Base-by-base conservation (phyloP, 2,329 filamentous ascomycete genomes). In the Verticillium nonalfalfae region DNA sequence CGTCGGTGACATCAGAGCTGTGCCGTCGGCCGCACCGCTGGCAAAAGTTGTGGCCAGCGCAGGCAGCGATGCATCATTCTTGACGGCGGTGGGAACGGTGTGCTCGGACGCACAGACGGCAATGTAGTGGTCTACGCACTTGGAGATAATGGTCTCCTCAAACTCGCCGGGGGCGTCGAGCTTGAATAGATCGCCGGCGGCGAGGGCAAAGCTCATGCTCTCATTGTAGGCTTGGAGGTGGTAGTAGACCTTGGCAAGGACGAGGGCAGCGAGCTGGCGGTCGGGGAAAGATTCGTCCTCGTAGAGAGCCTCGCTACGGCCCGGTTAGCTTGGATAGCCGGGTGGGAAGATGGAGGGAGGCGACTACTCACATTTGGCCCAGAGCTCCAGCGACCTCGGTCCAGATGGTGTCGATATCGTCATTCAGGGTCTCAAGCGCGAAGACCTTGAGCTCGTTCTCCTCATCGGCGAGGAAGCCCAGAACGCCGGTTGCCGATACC, bases 221-320 rank as follows among this genome's bases (percentile, higher is more conserved):
- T 99, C 95, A 74, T 97, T 95, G 81, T 99, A 99, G 75, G 95
- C 95, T 78, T 97, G 93, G 59, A 99, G 87, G 74, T 99, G 95
- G 74, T 98, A 99, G 81, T 98, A 99, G 68, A 98, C 93, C 83
- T 99, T 99, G 69, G 95, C 90, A 54, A 96, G 90, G 60, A 99
- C 93, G 58, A 99, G 84, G 60, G 95, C 95, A 60, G 95, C 95
- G 61, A 99, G 88, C 75, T 95, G 91, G 71, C 94, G 91, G 76
- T 99, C 90, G 57, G 93, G 90, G 72, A 99, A 99, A 63, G 86
- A 85, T 71, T 97, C 92, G 79, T 99, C 94, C 83, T 99, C 95
- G 78, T 96, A 99, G 58, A 99, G 86, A 60, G 92, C 91, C 85
- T 99, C 95, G 79, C 94, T 98, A 73, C 64, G 18, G 45, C 63